phyloP scores from a whole-genome alignment of 371 early-diverging fungal genomes.

The Actinomortierella ambigua region DNA sequence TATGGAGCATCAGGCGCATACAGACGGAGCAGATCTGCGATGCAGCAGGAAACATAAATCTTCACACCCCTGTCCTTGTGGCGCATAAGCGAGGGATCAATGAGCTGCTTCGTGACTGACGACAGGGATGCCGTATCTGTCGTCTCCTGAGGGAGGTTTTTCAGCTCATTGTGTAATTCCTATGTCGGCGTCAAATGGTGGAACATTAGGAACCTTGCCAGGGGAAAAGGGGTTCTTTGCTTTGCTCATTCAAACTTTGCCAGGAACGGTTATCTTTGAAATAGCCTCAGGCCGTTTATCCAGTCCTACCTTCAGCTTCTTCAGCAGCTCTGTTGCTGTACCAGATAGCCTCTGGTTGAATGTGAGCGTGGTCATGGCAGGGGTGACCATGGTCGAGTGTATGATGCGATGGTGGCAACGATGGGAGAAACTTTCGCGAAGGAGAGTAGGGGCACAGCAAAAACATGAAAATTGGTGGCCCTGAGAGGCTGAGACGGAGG shows the following conservation, averaged over 20 bases:
- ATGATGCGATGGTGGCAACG: not conserved
- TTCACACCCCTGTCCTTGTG: conserved; percentile 85
- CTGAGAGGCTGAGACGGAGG: no score
- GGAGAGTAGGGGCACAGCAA: no score
- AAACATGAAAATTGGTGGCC: no score
- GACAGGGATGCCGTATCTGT: conserved; percentile 69
- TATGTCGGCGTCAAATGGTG: conserved; percentile 25
- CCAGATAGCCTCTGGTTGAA: conserved; percentile 35
- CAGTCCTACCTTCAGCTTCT: conserved; percentile 33
- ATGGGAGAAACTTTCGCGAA: no score
- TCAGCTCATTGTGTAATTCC: conserved; percentile 73
- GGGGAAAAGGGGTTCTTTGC: not conserved
- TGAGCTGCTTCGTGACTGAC: conserved; percentile 69
- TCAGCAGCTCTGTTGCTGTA: conserved; percentile 19
- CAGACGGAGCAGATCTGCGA: conserved; percentile 90
- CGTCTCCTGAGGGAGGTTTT: conserved; percentile 68
- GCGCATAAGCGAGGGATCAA: conserved; percentile 64
- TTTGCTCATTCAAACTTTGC: not conserved
- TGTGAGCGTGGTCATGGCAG: conserved; percentile 17
- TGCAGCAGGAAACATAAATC: conserved; percentile 82
- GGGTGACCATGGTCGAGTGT: conserved; percentile 22
- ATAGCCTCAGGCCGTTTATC: not conserved
- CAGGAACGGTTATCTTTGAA: not conserved
- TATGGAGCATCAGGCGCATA: conserved; percentile 95
- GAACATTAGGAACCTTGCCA: not conserved